Evolutionary conservation across 2,329 filamentous ascomycete genomes (phyloP), one percentile per base, ranked within the genome.

Genomic region (Plectosphaerella sp.): DNA sequence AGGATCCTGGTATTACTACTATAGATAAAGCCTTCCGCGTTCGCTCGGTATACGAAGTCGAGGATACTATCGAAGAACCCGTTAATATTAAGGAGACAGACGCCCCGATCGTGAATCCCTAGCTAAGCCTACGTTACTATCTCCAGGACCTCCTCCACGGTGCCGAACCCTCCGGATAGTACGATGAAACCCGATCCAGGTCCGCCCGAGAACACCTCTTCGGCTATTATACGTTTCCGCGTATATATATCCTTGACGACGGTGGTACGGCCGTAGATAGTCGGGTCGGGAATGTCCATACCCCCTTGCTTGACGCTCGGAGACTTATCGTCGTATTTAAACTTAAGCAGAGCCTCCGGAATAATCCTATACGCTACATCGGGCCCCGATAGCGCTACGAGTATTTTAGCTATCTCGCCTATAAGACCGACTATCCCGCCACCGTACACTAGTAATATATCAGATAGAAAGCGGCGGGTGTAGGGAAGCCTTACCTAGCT

Each of bases 201-300:
- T 0, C 88, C 92, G 24, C 91, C 91, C 18, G 83, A 80, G 22
- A 95, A 80, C 14, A 97, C 91, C 68, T 93, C 88, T 61, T 84
- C 78, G 8, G 92, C 93, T 93, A 99, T 97, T 73, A 94, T 79
- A 60, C 88, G 84, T 77, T 99, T 99, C 57, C 94, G 84, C 43
- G 90, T 92, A 72, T 99, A 94, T 94, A 99, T 99, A 67, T 97
- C 91, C 60, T 84, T 80, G 25, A 97, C 94, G 9, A 97, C 84
- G 0, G 91, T 97, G 12, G 91, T 97, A 42, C 79, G 76, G 9
- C 94, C 94, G 67, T 89, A 99, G 4, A 84, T 69, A 4, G 72
- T 63, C 65, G 84, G 78, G 54, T 86, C 82, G 47, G 88, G 84
- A 9, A 88, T 72, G 12, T 80, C 73, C 49, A 85, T 77, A 58